Conservation (phyloP, 495 filamentous ascomycete species). For the Neurospora tetrasperma region DNA sequence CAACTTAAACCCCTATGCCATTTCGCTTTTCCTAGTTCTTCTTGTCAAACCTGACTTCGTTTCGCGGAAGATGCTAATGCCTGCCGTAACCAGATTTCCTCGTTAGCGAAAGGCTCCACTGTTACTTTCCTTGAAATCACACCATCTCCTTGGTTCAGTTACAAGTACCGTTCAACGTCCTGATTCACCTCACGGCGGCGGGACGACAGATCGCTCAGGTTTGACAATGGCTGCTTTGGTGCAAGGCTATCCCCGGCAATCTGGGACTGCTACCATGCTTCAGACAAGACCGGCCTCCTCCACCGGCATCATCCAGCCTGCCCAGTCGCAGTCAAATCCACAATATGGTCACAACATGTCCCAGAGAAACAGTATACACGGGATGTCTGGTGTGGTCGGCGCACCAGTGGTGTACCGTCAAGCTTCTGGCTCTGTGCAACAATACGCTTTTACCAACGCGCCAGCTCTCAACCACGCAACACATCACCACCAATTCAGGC, state of each 20-base stretch:
- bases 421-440: constrained; percentile 60
- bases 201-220: constrained; percentile 1
- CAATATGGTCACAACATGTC: constrained; percentile 44
- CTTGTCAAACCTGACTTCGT: neutral
- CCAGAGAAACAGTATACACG: constrained; percentile 55
- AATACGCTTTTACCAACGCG: constrained; percentile 76
- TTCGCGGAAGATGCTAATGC: neutral
- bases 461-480: constrained; percentile 50
- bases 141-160: neutral
- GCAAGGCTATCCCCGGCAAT: constrained; percentile 78
- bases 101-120: neutral
- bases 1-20: neutral
- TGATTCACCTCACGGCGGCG: neutral
- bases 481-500: constrained; percentile 57
- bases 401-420: constrained; percentile 56
- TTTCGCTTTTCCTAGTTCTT: neutral
- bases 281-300: constrained; percentile 66
- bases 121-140: constrained; percentile 1
- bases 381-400: constrained; percentile 35
- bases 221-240: constrained; percentile 79
- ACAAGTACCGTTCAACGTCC: neutral
- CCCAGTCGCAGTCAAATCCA: constrained; percentile 43
- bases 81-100: neutral
- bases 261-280: constrained; percentile 70
- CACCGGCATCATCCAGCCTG: constrained; percentile 51